These are phyloP conservation scores for Protea cynaroides DNA, from an alignment of 164 flowering plant genomes.

Conservation along the genomic window DNA sequence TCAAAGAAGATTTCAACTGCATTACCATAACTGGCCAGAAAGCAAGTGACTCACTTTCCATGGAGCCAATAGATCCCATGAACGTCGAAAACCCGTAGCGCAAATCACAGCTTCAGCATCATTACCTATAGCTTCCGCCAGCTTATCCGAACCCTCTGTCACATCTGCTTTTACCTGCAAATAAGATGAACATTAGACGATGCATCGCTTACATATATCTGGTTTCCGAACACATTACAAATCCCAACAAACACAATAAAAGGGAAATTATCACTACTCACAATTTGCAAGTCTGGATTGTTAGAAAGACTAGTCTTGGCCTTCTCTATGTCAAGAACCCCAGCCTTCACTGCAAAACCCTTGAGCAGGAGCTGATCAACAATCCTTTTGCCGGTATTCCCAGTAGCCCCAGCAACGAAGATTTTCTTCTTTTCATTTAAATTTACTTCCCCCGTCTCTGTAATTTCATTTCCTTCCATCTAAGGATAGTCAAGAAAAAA, in stretches of 20 bases:
- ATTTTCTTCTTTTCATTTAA: constrained; percentile 44
- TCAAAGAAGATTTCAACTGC: neutral
- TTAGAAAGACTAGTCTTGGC: constrained; percentile 44
- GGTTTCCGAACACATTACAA: neutral
- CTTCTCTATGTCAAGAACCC: constrained; percentile 70
- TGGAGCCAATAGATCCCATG: constrained; percentile 74
- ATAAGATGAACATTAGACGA: neutral
- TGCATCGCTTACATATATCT: neutral
- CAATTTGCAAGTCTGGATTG: constrained; percentile 61
- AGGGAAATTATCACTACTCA: constrained; percentile 19
- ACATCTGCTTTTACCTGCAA: constrained; percentile 89
- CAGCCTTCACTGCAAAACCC: constrained; percentile 87
- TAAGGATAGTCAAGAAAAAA: constrained; percentile 14
- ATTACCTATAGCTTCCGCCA: constrained; percentile 79
- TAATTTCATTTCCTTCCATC: constrained; percentile 59
- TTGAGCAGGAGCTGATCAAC: constrained; percentile 78
- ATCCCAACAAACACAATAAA: neutral
- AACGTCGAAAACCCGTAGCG: constrained; percentile 73
- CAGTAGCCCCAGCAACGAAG: constrained; percentile 95
- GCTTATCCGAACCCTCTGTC: constrained; percentile 67
- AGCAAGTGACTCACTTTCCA: constrained; percentile 62
- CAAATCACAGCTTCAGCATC: constrained; percentile 90
- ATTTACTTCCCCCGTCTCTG: constrained; percentile 23
- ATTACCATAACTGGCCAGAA: neutral
- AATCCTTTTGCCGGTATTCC: constrained; percentile 82